Base-by-base conservation (phyloP, 257 asterid species). In the Jasminum sambac region DNA sequence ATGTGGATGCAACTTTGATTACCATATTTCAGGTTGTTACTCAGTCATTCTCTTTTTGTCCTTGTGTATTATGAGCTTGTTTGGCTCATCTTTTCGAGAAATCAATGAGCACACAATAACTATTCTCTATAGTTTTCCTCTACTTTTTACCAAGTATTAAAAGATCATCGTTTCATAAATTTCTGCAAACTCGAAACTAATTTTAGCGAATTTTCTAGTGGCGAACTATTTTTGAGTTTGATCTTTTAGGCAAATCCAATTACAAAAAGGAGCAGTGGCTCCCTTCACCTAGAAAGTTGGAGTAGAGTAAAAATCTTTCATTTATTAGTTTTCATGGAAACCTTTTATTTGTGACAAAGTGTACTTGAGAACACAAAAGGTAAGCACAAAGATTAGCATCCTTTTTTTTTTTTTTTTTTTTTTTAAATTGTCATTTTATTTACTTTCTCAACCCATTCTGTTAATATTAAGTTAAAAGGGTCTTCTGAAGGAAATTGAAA, bases 1-100 rank as follows among this genome's bases (percentile, higher is more conserved):
- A 88, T 79, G 63, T 91, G 43, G 96, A 91, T 79, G 99, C 99
- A 44, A 84, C 96, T 67, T 82, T 94, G 81, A 91, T 91, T 60
- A 91, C 97, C 68, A 85, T 91, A 69, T 89, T 94, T 84, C 99
- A 94, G 99, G 99, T 94, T 39, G 42, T 52, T 70, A 52, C 36
- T 42, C 64, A 50, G 6, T 55, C 58, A 64, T 55, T 24, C 34
- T 36, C 74, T 66, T 60, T 36, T 68, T 41, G 59, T 59, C 48
- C 65, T 72, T 72, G 16, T 74, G 50, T 75, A 55, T 69, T 77
- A 12, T 71, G 36, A 30, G 36, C 36, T 30, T 30, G 36, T 1
- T 30, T 30, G 36, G 36, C 36, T 30, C 36, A 30, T 1, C 36
- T 30, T 30, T 30, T 30, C 36, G 36, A 30, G 36, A 30, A 30